A percentile compares a stretch with the other conserved stretches of the same genome.
These are phyloP conservation scores for Arabis hirsuta DNA, from an alignment of 345 rosid genomes.

Conservation along the genomic window DNA sequence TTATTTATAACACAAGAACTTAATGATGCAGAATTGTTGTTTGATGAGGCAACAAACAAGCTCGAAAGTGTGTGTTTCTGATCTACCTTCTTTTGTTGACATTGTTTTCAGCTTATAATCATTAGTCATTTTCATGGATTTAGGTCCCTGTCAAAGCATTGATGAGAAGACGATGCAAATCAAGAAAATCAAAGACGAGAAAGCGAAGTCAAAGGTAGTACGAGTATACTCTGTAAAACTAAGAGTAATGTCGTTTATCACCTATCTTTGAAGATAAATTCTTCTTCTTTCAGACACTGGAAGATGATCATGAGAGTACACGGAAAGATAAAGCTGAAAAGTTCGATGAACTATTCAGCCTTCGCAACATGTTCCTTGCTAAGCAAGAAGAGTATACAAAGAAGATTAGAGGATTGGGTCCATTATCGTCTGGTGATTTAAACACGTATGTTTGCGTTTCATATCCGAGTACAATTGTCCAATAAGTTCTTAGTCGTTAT, in stretches of 20 bases:
- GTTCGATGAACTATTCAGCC: slow-evolving; percentile 78
- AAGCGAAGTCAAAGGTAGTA: slow-evolving; percentile 66
- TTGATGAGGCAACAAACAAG: slow-evolving; percentile 57
- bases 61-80: slow-evolving; percentile 56
- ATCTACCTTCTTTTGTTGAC: too few species aligned
- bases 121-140: slow-evolving; percentile 8
- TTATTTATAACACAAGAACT: slow-evolving; percentile 74
- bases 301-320: slow-evolving; percentile 59
- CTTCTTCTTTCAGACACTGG: slow-evolving; percentile 59
- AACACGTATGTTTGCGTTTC: slow-evolving; percentile 61
- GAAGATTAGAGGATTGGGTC: slow-evolving; percentile 93
- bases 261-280: slow-evolving; percentile 16
- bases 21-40: slow-evolving; percentile 67
- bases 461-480: neutral
- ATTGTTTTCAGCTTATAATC: too few species aligned
- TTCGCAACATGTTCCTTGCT: slow-evolving; percentile 68
- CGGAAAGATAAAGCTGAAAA: slow-evolving; percentile 82
- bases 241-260: neutral
- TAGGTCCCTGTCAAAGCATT: slow-evolving; percentile 65
- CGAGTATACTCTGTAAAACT: slow-evolving; percentile 30
- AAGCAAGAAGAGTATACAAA: slow-evolving; percentile 84
- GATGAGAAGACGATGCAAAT: slow-evolving; percentile 60
- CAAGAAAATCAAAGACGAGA: slow-evolving; percentile 70
- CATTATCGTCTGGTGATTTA: slow-evolving; percentile 87
- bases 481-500: neutral